These are phyloP conservation scores for Aspergillus ustus DNA, from an alignment of 2,329 filamentous ascomycete species.

Conservation along the genomic window DNA sequence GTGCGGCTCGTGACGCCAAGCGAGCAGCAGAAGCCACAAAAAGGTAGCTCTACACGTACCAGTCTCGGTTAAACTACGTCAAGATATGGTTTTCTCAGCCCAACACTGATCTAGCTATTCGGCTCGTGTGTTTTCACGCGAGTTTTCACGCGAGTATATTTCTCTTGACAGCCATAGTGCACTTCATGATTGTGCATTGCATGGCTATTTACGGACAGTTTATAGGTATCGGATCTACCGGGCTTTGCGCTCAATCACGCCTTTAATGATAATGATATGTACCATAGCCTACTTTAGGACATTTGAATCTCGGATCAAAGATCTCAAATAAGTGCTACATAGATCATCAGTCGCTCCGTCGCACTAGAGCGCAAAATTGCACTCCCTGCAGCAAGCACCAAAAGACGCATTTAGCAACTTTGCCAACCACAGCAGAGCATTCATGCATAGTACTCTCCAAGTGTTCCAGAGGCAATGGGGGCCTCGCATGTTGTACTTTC, in stretches of 20 bases:
- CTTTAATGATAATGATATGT: slow-evolving; percentile 7
- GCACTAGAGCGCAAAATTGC: too few relatives aligned
- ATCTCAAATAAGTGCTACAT: neutral
- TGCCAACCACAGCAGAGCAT: too few relatives aligned
- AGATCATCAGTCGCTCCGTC: neutral
- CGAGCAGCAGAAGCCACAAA: slow-evolving; percentile 41
- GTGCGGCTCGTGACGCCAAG: slow-evolving; percentile 50
- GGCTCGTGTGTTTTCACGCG: neutral
- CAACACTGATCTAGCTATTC: neutral
- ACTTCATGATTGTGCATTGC: neutral
- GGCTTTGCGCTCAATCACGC: neutral
- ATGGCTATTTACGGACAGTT: neutral
- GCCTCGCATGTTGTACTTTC: too few relatives aligned
- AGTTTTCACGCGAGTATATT: neutral
- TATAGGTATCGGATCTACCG: neutral
- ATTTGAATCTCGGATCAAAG: neutral
- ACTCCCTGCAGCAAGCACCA: too few relatives aligned
- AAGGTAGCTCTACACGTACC: slow-evolving; percentile 26
- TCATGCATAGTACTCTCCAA: too few relatives aligned
- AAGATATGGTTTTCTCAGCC: neutral
- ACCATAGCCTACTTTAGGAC: slow-evolving; percentile 11
- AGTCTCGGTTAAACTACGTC: slow-evolving; percentile 21
- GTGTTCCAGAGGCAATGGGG: too few relatives aligned
- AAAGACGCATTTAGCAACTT: too few relatives aligned
- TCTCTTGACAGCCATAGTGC: neutral